Evolutionary conservation across 2,329 filamentous ascomycete species (phyloP), one percentile per base, ranked within the genome.

Genomic region (Teratosphaeria gauchensis): DNA sequence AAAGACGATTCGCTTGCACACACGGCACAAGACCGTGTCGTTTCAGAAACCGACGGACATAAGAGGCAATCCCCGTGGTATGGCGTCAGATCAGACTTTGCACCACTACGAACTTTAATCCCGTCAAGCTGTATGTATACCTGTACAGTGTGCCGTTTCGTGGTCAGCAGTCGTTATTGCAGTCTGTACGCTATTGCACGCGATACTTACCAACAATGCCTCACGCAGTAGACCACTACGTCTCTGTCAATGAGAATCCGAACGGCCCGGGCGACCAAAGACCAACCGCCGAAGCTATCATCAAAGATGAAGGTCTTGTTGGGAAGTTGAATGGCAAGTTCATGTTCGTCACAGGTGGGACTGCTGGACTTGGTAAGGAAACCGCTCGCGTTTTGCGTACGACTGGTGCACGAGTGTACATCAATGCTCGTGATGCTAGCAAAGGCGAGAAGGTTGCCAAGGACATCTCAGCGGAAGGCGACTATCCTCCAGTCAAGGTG

Each of bases 351-450:
- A 77, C 75, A 0, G 76, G 76, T 19, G 68, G 65, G 19, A 73
- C 72, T 4, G 69, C 72, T 11, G 77, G 76, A 2, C 70, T 78
- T 19, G 77, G 77, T 3, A 61, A 73, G 32, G 73, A 78, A 60
- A 78, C 75, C 0, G 72, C 69, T 3, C 68, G 72, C 5, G 78
- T 78, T 1, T 67, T 82, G 16, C 31, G 32, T 31, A 55, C 48
- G 35, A 59, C 58, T 16, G 58, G 58, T 11, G 58, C 58, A 21
- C 46, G 28, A 4, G 46, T 59, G 14, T 59, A 53, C 32, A 56
- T 59, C 38, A 56, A 30, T 31, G 58, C 54, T 21, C 33, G 58
- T 7, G 30, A 52, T 42, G 51, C 30, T 16, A 42, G 31, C 4
- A 76, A 76, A 63, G 70, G 72, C 11, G 62, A 72, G 54, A 71